Evolutionary conservation across 495 filamentous ascomycete genomes (phyloP).

Genomic region (Cenococcum geophilum): DNA sequence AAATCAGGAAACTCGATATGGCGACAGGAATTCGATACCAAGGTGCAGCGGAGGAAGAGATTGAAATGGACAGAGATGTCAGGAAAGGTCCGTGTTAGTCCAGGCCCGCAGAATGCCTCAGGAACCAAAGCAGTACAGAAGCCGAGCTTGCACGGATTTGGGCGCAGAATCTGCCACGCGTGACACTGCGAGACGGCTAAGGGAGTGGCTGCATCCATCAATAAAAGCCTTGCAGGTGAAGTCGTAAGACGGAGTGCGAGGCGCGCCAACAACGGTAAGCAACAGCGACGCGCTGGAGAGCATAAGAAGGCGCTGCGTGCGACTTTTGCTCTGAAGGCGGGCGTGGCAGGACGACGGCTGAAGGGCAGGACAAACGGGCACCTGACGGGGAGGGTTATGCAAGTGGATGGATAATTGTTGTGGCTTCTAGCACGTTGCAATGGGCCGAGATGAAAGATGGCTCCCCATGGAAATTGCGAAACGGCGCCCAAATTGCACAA

Average conservation of each 20-base stretch:
- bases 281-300: not conserved
- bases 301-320: not conserved
- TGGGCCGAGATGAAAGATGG: not conserved
- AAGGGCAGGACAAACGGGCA: not conserved
- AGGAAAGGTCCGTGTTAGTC: not conserved
- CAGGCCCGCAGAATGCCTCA: not conserved
- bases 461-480: slow-evolving; percentile 6
- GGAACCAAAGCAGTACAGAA: not conserved
- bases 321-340: not conserved
- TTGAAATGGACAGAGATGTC: not conserved
- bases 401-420: not conserved
- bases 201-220: slow-evolving; percentile 5
- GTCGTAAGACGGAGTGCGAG: not conserved
- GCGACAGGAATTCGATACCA: not conserved
- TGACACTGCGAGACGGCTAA: not conserved
- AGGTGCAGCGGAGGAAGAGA: not conserved
- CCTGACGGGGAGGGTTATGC: not conserved
- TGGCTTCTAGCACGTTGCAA: not conserved
- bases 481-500: not conserved
- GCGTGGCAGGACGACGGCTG: not conserved
- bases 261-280: not conserved
- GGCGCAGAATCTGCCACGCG: not conserved
- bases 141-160: not conserved
- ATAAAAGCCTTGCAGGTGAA: slow-evolving; percentile 1
- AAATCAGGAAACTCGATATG: not conserved